These are phyloP conservation scores for Fusarium piperis DNA, from an alignment of 2,329 filamentous ascomycete genomes.

Conservation along the genomic window DNA sequence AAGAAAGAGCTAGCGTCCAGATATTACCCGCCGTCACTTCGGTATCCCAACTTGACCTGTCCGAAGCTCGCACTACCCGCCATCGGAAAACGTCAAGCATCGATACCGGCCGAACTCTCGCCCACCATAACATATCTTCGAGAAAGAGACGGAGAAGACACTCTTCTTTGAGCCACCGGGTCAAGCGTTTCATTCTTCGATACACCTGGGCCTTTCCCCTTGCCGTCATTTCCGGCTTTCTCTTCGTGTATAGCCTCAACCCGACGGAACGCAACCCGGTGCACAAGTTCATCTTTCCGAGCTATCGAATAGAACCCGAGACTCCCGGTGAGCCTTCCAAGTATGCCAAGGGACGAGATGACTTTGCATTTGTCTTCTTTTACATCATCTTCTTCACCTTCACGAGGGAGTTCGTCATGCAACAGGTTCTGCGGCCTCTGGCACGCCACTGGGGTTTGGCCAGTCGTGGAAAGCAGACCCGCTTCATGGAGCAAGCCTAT, in stretches of 20 bases:
- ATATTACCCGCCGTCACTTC: background rate
- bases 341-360: slow-evolving; percentile 86
- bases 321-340: slow-evolving; percentile 56
- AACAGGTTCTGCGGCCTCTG: slow-evolving; percentile 81
- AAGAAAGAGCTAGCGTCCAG: background rate
- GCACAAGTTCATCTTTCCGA: slow-evolving; percentile 1
- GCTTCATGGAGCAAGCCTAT: slow-evolving; percentile 96
- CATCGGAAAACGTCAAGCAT: background rate
- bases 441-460: slow-evolving; percentile 72
- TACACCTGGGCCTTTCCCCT: background rate
- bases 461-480: slow-evolving; percentile 78
- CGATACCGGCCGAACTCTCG: background rate
- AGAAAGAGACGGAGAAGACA: background rate
- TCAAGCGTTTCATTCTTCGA: background rate
- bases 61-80: background rate
- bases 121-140: background rate
- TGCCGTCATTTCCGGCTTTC: background rate
- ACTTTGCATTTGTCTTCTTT: slow-evolving; percentile 86
- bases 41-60: background rate
- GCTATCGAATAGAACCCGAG: background rate
- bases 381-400: slow-evolving; percentile 90
- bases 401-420: slow-evolving; percentile 94
- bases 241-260: slow-evolving; percentile 1
- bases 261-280: slow-evolving; percentile 7
- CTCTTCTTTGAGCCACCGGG: background rate